Percentiles rank a stretch among this genome's conserved stretches.
Conservation (phyloP, 345 rosid species). For the Hevea brasiliensis region DNA sequence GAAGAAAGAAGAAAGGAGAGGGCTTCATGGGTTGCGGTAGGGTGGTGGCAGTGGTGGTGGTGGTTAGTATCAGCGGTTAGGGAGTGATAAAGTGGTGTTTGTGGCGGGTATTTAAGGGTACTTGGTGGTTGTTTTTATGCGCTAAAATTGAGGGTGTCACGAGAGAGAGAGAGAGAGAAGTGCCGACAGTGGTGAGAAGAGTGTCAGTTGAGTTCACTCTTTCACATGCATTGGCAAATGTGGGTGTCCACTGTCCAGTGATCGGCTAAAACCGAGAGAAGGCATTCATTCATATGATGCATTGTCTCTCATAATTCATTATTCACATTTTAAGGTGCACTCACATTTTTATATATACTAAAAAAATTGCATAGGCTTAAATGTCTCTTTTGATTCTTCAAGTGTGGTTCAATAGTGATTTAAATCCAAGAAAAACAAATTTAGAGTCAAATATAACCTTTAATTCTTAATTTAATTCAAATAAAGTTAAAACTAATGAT, state of each 20-base stretch:
- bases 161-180: neutral
- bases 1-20: slow-evolving; percentile 5
- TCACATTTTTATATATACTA: too few relatives aligned
- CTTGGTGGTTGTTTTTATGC: neutral
- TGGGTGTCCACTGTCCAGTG: neutral
- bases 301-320: too few relatives aligned
- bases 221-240: neutral
- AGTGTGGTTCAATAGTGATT: too few relatives aligned
- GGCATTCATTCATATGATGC: too few relatives aligned
- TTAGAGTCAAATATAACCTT: too few relatives aligned
- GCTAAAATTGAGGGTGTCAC: slow-evolving; percentile 1
- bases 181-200: neutral
- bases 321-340: too few relatives aligned
- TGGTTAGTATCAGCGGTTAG: neutral
- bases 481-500: too few relatives aligned
- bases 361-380: too few relatives aligned
- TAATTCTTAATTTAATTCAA: too few relatives aligned
- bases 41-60: neutral
- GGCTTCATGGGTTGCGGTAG: neutral
- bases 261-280: too few relatives aligned
- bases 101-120: neutral
- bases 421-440: too few relatives aligned
- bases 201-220: neutral
- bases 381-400: too few relatives aligned
- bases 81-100: neutral